These are phyloP conservation scores for Microbotryomycetes sp. DNA, from an alignment of 1,284 basidiomycete genomes.

Conservation along the genomic window DNA sequence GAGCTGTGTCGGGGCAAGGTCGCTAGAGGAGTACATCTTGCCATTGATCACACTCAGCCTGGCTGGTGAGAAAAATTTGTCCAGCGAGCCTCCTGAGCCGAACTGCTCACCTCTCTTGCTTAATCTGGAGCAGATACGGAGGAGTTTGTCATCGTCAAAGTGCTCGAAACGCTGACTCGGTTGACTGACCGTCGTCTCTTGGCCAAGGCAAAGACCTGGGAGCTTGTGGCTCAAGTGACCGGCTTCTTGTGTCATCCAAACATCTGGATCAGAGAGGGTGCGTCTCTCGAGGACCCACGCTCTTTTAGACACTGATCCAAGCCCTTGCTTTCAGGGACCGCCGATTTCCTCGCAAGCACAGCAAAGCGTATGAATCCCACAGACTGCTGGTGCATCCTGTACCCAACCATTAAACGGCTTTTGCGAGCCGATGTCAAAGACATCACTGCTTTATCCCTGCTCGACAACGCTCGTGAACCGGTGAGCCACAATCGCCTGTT, in stretches of 20 bases:
- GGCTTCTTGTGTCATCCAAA: conserved; percentile 95
- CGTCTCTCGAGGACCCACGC: not conserved
- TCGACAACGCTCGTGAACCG: conserved; percentile 67
- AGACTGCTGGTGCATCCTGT: conserved; percentile 94
- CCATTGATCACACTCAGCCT: conserved; percentile 89
- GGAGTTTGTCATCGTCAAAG: conserved; percentile 84
- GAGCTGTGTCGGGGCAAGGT: conserved; percentile 77
- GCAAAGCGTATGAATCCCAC: conserved; percentile 69
- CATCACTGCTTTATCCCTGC: conserved; percentile 65
- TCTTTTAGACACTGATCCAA: not conserved
- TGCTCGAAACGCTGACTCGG: conserved; percentile 73
- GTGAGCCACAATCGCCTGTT: conserved; percentile 49
- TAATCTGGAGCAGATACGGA: conserved; percentile 64
- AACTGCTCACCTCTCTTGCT: not conserved
- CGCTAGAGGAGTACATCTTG: conserved; percentile 81
- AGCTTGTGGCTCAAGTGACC: conserved; percentile 75
- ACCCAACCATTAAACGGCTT: conserved; percentile 79
- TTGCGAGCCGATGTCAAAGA: conserved; percentile 75
- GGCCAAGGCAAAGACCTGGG: conserved; percentile 88
- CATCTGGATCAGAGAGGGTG: conserved; percentile 90
- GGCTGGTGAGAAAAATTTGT: conserved; percentile 55
- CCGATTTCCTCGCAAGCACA: conserved; percentile 77
- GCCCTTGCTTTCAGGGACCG: conserved; percentile 55
- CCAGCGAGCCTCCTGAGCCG: no score
- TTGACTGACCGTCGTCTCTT: conserved; percentile 80